Conservation (phyloP, 371 early-diverging fungal species). For the Mucor velutinosus region DNA sequence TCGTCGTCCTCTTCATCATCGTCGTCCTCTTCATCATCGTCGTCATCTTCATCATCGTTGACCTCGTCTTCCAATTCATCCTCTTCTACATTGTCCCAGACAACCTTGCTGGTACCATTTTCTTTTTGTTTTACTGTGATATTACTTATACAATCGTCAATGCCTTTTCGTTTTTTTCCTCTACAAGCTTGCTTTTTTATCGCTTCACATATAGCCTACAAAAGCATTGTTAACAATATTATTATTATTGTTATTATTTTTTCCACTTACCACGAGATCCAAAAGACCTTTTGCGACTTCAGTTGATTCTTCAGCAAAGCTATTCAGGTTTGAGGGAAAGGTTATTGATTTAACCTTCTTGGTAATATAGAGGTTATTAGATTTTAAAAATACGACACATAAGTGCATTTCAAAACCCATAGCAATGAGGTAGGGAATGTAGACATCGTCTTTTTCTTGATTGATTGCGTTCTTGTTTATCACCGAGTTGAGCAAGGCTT, state of each 20-base stretch:
- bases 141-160: constrained; percentile 14
- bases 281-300: constrained; percentile 18
- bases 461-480: constrained; percentile 9
- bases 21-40: constrained; percentile 8
- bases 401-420: constrained; percentile 22
- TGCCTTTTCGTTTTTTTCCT: constrained; percentile 19
- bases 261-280: constrained; percentile 18
- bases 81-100: constrained; percentile 19
- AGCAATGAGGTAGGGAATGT: constrained; percentile 14
- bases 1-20: constrained; percentile 1
- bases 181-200: constrained; percentile 19
- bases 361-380: constrained; percentile 8
- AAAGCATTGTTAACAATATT: constrained; percentile 13
- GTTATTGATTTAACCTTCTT: constrained; percentile 6
- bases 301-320: constrained; percentile 11
- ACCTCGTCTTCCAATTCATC: constrained; percentile 10
- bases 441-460: constrained; percentile 10
- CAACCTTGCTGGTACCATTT: constrained; percentile 14
- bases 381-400: constrained; percentile 5
- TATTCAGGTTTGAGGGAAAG: constrained; percentile 1
- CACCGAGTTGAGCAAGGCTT: constrained; percentile 19
- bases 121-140: constrained; percentile 13
- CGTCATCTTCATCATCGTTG: constrained; percentile 9
- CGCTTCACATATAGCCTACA: constrained; percentile 14
- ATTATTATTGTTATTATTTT: too few species aligned